Base-by-base conservation (phyloP, 1,284 basidiomycete species). In the Ceratobasidium sp. region DNA sequence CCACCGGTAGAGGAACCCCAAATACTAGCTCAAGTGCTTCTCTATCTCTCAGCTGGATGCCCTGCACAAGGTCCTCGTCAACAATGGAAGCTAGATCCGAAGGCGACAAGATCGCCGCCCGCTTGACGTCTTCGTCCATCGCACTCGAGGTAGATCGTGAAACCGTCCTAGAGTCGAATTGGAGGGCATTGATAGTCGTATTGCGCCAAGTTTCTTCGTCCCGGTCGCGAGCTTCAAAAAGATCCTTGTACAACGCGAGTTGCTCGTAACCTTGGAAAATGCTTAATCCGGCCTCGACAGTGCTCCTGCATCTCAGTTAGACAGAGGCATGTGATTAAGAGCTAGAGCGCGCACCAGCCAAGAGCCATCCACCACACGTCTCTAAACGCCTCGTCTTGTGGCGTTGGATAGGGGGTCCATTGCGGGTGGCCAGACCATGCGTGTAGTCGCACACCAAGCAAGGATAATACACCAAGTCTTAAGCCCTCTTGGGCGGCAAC, bases 331-430 rank as follows among this genome's bases (percentile, higher is more conserved):
- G 27, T 35, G 23, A 38, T 20, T 35, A 5, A 41, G 27, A 62
- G 30, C 35, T 23, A 30, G 1, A 12, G 14, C 30, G 38, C 71
- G 46, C n/a, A 74, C 89, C 91, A 93, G 0, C 91, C 91, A 1
- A 94, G 85, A 1, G 90, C 90, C 38, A 92, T 83, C 90, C 91
- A 93, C 92, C 93, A 94, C 6, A 92, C 89, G 33, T 89, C 87
- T 27, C 84, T 83, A 84, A 94, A 94, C 2, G 89, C 88, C 0
- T 86, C 83, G 80, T 93, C 90, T 69, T 83, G 85, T 85, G 88
- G 91, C 48, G 48, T 79, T 62, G 77, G 75, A 33, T 80, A 44
- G 52, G 59, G 90, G 46, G 90, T 88, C 44, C 82, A 82, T 71
- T 85, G 81, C 79, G 82, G 83, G 35, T 84, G 83, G 87, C 71